Conservation (phyloP, 2,329 filamentous ascomycete genomes). For the Apiospora arundinis region DNA sequence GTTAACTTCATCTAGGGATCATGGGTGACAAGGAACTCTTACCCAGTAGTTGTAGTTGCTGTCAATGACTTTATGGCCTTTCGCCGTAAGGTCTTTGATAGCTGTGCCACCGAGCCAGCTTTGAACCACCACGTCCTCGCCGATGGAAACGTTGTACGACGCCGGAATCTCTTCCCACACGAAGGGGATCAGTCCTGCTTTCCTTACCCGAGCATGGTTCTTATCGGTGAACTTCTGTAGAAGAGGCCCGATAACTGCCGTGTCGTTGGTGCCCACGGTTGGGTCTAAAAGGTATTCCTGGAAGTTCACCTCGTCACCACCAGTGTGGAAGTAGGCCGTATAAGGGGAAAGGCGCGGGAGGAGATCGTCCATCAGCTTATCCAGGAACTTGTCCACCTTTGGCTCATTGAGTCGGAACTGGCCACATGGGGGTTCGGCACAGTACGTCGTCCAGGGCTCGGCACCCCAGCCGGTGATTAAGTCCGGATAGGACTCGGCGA, state of each 20-base stretch:
- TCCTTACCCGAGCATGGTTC: slow-evolving; percentile 69
- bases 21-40: background rate
- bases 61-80: slow-evolving; percentile 74
- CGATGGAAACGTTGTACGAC: slow-evolving; percentile 78
- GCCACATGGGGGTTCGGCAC: slow-evolving; percentile 68
- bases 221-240: slow-evolving; percentile 79
- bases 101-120: slow-evolving; percentile 73
- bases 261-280: slow-evolving; percentile 70
- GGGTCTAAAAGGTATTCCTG: slow-evolving; percentile 78
- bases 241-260: slow-evolving; percentile 71
- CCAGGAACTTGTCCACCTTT: slow-evolving; percentile 73
- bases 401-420: slow-evolving; percentile 79
- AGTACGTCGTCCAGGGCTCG: slow-evolving; percentile 64
- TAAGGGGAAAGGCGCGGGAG: slow-evolving; percentile 75
- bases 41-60: slow-evolving; percentile 83
- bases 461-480: slow-evolving; percentile 70
- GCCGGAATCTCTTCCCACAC: slow-evolving; percentile 90
- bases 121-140: slow-evolving; percentile 76
- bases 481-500: slow-evolving; percentile 71
- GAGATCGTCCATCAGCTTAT: slow-evolving; percentile 76
- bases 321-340: slow-evolving; percentile 80
- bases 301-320: slow-evolving; percentile 85
- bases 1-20: background rate
- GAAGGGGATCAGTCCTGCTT: slow-evolving; percentile 71
- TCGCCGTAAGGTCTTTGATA: slow-evolving; percentile 63